Base-by-base conservation (phyloP, 495 filamentous ascomycete species). In the Chaetomium cochliodes region DNA sequence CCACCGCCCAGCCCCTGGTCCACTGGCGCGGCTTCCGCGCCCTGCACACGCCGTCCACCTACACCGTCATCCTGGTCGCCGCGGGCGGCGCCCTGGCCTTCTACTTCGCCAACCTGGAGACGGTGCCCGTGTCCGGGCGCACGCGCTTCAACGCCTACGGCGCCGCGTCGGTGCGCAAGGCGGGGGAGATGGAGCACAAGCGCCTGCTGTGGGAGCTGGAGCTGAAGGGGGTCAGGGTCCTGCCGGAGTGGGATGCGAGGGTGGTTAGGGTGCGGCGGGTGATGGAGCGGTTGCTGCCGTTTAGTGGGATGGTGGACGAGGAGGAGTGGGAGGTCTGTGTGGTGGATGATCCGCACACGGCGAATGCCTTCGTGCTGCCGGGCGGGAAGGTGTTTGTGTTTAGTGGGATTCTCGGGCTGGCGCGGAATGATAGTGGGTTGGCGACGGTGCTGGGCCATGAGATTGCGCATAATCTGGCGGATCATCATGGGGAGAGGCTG, bases 331-430 rank as follows among this genome's bases (percentile, higher is more conserved):
- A 50, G 46, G 46, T 50, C 1, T 5, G n/a, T n/a, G 92, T 98
- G 20, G 93, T 98, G 61, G 80, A 92, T 15, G 88, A 88, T 58
- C 76, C 81, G 26, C 67, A 80, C 44, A 50, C 69, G 5, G 77
- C 73, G 6, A 98, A 98, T 72, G 93, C 93, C 0, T 96, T 97
- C 74, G 93, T 98, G 0, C 80, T 97, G 46, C 93, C 93, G 3
- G 92, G 91, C 72, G 93, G 92, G 2, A 96, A 96, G 69, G 92
- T 98, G 20, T 97, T 97, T 69, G 93, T 98, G 6, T 96, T 89
- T 67, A 90, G 85, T 42, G 90, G 93, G 22, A 89, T 98, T 22
- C 70, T 98, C 51, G 85, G 85, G 2, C 79, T 96, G 18, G 90
- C 89, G 53, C 60, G 78, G 49, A 85, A 81, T 58, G 90, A 96